These are phyloP conservation scores for Collybia sordida DNA, from an alignment of 768 basidiomycete species.

Conservation along the genomic window DNA sequence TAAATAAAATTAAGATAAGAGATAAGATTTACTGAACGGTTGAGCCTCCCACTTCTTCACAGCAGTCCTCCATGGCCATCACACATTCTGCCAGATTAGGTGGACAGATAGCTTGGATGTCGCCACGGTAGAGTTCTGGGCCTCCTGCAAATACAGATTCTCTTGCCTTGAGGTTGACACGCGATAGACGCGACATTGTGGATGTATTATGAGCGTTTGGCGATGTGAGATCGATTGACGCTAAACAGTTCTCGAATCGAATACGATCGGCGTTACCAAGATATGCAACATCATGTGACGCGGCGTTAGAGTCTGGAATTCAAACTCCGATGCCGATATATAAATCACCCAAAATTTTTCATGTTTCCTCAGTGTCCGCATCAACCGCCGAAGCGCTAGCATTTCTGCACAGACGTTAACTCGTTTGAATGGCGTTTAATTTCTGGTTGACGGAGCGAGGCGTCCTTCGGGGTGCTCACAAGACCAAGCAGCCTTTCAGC, in stretches of 20 bases:
- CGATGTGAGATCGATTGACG: neutral
- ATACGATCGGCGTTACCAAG: neutral
- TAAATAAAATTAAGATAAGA: slow-evolving; percentile 20
- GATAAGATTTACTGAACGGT: neutral
- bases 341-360: slow-evolving; percentile 20
- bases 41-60: slow-evolving; percentile 58
- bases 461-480: slow-evolving; percentile 37
- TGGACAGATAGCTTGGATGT: slow-evolving; percentile 64
- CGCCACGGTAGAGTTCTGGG: slow-evolving; percentile 62
- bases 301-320: slow-evolving; percentile 10
- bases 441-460: slow-evolving; percentile 84
- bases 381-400: slow-evolving; percentile 71
- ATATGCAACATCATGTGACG: slow-evolving; percentile 12
- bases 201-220: neutral
- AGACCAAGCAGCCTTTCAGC: slow-evolving; percentile 33
- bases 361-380: slow-evolving; percentile 56
- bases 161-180: slow-evolving; percentile 53
- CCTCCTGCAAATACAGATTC: slow-evolving; percentile 75
- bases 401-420: slow-evolving; percentile 36
- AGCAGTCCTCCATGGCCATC: slow-evolving; percentile 76
- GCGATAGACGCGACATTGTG: slow-evolving; percentile 50
- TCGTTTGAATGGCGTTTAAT: slow-evolving; percentile 59
- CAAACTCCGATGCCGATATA: slow-evolving; percentile 29
- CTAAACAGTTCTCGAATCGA: no score
- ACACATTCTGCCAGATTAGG: slow-evolving; percentile 77